Base-by-base conservation (phyloP, 2,329 filamentous ascomycete species). In the Aspergillus niger region DNA sequence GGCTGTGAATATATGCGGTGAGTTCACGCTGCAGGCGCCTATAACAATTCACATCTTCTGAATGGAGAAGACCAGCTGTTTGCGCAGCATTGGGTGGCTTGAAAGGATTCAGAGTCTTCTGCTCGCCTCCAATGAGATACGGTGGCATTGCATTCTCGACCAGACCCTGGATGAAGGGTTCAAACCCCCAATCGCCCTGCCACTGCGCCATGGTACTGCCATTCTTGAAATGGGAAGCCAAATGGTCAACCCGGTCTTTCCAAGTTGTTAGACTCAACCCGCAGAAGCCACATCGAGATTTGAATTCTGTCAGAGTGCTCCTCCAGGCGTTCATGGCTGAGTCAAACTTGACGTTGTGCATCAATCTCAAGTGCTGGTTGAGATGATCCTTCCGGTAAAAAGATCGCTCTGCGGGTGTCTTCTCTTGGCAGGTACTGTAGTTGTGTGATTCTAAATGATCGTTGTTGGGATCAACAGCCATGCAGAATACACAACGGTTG, bases 301-400 rank as follows among this genome's bases (percentile, higher is more conserved):
- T 83, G 66, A 88, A 81, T 54, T 82, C 80, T 15, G 80, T 80
- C 3, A 81, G 82, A 53, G 81, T 80, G 28, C 82, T 82, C 68
- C 84, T 85, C 85, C 85, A 88, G 39, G 75, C 74, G 26, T 87
- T 82, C 85, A 87, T 87, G 55, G 77, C 79, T 1, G 77, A 65
- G 2, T 77, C 78, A 70, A 86, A 81, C 63, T 84, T 84, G 65
- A 82, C 83, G 62, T 80, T 79, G 67, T 88, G 85, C 79, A 87
- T 85, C 56, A 87, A 74, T 38, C 84, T 80, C 32, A 87, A 72
- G 70, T 88, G 85, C 67, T 88, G 85, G 53, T 85, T 81, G 11
- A 88, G 77, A 67, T 88, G 85, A 66, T 88, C 85, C 70, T 87
- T 87, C 26, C 85, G 78, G 67, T 85, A 87, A 70, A 87, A 88